Conservation (phyloP, 2,329 filamentous ascomycete genomes). For the Pezizomycotina sp. region DNA sequence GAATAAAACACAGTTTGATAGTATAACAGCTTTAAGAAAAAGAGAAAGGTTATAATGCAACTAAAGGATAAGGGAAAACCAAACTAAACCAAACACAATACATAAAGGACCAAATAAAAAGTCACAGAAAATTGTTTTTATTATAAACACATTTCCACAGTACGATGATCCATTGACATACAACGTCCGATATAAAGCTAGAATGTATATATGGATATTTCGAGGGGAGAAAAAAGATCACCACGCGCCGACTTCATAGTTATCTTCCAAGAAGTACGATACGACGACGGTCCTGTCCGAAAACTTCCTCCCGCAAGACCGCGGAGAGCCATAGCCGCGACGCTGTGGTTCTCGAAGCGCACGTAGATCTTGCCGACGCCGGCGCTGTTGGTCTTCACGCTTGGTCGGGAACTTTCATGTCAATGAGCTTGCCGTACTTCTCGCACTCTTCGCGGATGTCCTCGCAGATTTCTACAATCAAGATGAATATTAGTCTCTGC, state of each 20-base stretch:
- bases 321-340: conserved; percentile 67
- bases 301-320: conserved; percentile 88
- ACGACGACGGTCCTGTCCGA: conserved; percentile 90
- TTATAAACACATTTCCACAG: too few relatives aligned
- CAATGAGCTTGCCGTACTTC: conserved; percentile 72
- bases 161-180: too few relatives aligned
- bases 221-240: too few relatives aligned
- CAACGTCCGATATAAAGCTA: too few relatives aligned
- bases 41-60: too few relatives aligned
- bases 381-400: conserved; percentile 65
- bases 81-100: too few relatives aligned
- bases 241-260: conserved; percentile 85
- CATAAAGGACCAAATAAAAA: too few relatives aligned
- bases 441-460: conserved; percentile 84
- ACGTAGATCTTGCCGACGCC: conserved; percentile 97
- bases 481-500: conserved; percentile 1
- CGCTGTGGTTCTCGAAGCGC: conserved; percentile 67
- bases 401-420: conserved; percentile 89
- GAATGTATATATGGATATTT: too few relatives aligned
- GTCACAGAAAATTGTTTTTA: too few relatives aligned
- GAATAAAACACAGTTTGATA: too few relatives aligned
- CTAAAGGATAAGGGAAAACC: too few relatives aligned
- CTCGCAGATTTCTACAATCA: conserved; percentile 68
- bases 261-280: conserved; percentile 95
- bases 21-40: too few relatives aligned